Percentiles rank a stretch among this genome's conserved stretches.
Conservation (phyloP, 176 grass and related monocot genomes). For the Pharus latifolius region DNA sequence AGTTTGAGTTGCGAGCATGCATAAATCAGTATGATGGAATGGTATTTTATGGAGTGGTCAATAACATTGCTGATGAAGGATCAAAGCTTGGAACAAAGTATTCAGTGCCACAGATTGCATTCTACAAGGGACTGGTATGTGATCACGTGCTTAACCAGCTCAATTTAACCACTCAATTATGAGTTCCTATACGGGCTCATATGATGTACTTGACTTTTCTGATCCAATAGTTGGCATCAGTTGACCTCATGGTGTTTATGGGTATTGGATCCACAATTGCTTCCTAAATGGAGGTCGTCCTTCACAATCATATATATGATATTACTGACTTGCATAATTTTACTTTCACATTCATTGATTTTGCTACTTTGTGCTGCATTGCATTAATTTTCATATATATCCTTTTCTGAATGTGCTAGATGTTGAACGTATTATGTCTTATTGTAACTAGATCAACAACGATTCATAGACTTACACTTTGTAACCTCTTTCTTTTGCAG, state of each 20-base stretch:
- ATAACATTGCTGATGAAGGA: constrained; percentile 72
- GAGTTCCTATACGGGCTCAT: background rate
- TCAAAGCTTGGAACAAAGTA: constrained; percentile 84
- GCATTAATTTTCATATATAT: background rate
- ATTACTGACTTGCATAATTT: background rate
- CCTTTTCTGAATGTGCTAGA: background rate
- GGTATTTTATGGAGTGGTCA: constrained; percentile 69
- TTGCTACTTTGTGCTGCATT: background rate
- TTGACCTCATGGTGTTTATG: too few relatives aligned
- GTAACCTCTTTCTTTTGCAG: constrained; percentile 21
- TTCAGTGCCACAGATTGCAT: constrained; percentile 80
- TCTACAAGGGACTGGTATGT: constrained; percentile 89
- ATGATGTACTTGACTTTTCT: background rate
- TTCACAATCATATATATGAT: too few relatives aligned
- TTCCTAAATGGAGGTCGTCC: too few relatives aligned
- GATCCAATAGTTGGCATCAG: too few relatives aligned
- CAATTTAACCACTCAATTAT: background rate
- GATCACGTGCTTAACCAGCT: background rate
- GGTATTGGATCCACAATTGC: too few relatives aligned
- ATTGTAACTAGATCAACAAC: background rate
- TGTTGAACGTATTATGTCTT: background rate
- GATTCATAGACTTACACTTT: background rate
- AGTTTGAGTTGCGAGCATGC: constrained; percentile 84
- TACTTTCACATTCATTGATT: background rate
- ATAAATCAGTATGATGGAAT: constrained; percentile 72